Evolutionary conservation across 176 grass and related monocot genomes (phyloP), one percentile per base, ranked within the genome.

Genomic region (Olyra latifolia): DNA sequence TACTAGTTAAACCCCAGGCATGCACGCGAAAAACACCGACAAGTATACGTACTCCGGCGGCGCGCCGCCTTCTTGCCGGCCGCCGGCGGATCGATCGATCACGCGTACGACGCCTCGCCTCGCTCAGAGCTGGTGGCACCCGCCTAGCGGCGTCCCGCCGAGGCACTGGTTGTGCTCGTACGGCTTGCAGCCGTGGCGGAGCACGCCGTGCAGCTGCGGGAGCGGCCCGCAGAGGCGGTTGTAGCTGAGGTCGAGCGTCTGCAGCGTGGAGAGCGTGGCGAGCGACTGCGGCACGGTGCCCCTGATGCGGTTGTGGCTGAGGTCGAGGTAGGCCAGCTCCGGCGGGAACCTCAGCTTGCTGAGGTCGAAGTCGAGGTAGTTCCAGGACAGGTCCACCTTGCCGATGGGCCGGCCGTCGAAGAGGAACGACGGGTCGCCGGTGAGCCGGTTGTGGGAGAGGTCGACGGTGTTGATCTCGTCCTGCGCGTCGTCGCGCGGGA

Each of bases 301-400:
- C 6, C 62, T 47, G 70, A 97, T 93, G 63, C 28, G 72, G 81
- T 97, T 97, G 81, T 97, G 91, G 68, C 86, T 91, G 7, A 97
- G 86, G 76, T 97, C 91, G 58, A 97, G 76, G 84, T 87, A 91
- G 4, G 74, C 69, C 14, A 97, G 79, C 71, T 89, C 78, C 71
- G 68, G 62, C n/a, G 94, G 88, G 85, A 97, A 91, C 16, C 32
- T 42, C 1, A 82, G 60, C 78, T 27, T 68, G 40, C 77, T 91
- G 48, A 97, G 62, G 69, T 97, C 91, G 71, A 97, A 97, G 10
- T 87, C 81, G 16, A 97, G 88, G 88, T 83, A 2, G 86, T 97
- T 93, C 86, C 89, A 89, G 6, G 91, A 93, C 13, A 97, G 89
- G 84, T 93, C 88, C 42, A 93, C 84, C 88, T 83, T 85, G 50